Evolutionary conservation across 106 monocot species (phyloP), one percentile per base, ranked within the genome.

Genomic region (Dendrobium catenatum): DNA sequence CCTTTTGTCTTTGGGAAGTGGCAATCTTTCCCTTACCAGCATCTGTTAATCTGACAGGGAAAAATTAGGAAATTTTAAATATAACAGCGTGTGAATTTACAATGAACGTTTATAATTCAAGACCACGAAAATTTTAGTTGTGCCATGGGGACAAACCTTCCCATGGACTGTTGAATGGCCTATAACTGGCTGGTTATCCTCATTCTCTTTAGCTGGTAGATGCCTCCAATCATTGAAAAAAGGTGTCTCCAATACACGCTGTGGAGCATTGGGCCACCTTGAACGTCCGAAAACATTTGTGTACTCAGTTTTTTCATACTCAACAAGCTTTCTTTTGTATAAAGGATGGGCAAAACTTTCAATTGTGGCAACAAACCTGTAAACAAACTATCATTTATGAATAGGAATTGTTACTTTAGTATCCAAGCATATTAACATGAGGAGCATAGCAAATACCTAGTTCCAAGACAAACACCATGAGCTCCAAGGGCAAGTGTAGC

Each of bases 301-400:
- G 26, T 26, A 26, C 26, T 26, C 26, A 26, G 26, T 26, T 26
- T 26, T 26, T 26, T 26, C 26, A 26, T 26, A 26, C 26, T 26
- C 26, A 26, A 26, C 26, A 26, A 26, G 26, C 26, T 26, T 26
- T 26, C 26, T 26, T 26, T 26, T 26, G 26, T 94, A 94, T 8
- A 82, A 56, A 18, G 91, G 89, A 48, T 94, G 94, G 1, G 94
- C 94, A 77, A 87, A 91, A 77, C 94, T 94, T 84, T 91, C 94
- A 16, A 11, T 26, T 43, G 86, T 94, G 29, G 89, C 89, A 79
- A 94, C 72, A 81, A 94, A 94, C 81, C 94, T 94, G 77, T 31
- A 81, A 82, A 15, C 20, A 42, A 79, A 48, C n/a, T 41, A 72
- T 27, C 7, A 48, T 40, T 82, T n/a, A 74, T 81, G 42, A 51